phyloP scores from a whole-genome alignment of 2,329 filamentous ascomycete genomes.

The Arthroderma sp. region DNA sequence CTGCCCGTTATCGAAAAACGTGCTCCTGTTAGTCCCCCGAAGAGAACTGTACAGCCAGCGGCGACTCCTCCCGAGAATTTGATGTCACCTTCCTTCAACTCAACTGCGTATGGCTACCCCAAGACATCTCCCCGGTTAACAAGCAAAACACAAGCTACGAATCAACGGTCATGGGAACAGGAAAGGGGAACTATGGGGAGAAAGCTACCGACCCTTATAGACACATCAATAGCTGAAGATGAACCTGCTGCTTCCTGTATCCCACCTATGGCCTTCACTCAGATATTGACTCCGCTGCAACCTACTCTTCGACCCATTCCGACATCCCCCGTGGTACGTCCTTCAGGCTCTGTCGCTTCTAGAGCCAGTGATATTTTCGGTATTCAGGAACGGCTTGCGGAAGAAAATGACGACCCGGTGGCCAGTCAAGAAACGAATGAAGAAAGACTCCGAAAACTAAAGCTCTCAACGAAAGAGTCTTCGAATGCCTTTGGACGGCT shows the following conservation, averaged over 20 bases:
- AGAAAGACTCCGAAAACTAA: neutral
- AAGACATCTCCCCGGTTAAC: neutral
- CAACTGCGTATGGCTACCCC: neutral
- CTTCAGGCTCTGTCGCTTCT: neutral
- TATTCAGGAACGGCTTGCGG: neutral
- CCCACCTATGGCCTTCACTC: neutral
- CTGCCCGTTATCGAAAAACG: neutral
- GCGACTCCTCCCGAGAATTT: neutral
- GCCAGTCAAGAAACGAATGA: neutral
- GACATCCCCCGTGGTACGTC: neutral
- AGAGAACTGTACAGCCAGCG: neutral
- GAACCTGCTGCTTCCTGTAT: neutral
- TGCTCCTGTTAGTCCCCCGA: neutral
- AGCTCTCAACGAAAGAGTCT: neutral
- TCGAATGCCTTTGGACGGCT: neutral
- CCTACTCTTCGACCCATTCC: neutral
- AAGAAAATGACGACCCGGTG: neutral
- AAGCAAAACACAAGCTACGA: neutral
- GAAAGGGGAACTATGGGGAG: neutral
- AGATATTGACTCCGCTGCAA: neutral
- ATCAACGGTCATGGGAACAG: neutral
- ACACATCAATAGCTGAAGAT: neutral
- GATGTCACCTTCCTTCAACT: neutral
- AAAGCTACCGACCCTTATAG: neutral
- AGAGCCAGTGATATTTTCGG: neutral